Evolutionary conservation across 306 rosid genomes (phyloP).

Genomic region (Acacia crassicarpa): DNA sequence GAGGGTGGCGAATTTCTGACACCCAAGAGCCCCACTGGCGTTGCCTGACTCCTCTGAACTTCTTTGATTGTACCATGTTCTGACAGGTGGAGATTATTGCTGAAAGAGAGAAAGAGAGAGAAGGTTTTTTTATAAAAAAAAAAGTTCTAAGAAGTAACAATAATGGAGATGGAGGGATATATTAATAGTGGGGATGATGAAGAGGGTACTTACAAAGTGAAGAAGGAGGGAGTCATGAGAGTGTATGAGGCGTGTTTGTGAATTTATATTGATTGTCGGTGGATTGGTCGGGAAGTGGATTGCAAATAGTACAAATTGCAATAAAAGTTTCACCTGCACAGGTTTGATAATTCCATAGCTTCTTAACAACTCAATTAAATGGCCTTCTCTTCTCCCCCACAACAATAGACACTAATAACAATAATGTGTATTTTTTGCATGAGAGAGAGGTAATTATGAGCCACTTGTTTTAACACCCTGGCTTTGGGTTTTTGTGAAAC

Average conservation of each 20-base stretch:
- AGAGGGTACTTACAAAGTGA: not conserved
- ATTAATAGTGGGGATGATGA: constrained; percentile 27
- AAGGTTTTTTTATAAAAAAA: not conserved
- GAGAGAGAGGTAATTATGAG: no score
- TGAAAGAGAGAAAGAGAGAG: constrained; percentile 14
- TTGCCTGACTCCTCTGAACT: constrained; percentile 99
- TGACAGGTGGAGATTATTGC: not conserved
- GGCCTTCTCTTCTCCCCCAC: constrained; percentile 15
- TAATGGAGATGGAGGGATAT: constrained; percentile 27
- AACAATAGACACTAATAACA: not conserved
- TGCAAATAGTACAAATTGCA: constrained; percentile 44
- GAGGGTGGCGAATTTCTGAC: constrained; percentile 99
- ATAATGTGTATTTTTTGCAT: not conserved
- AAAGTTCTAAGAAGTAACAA: constrained; percentile 10
- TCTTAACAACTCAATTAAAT: constrained; percentile 65
- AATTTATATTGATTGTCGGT: constrained; percentile 70
- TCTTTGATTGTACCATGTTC: constrained; percentile 80
- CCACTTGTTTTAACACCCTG: not conserved
- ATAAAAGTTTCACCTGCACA: constrained; percentile 83
- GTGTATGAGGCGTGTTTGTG: not conserved
- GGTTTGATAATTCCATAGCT: constrained; percentile 45
- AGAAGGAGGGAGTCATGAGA: not conserved
- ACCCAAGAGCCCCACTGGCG: constrained; percentile 99
- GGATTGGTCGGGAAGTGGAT: constrained; percentile 54
- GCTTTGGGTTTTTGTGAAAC: not conserved